Base-by-base conservation (phyloP, 2,329 filamentous ascomycete species). In the Sporothrix brunneoviolacea region DNA sequence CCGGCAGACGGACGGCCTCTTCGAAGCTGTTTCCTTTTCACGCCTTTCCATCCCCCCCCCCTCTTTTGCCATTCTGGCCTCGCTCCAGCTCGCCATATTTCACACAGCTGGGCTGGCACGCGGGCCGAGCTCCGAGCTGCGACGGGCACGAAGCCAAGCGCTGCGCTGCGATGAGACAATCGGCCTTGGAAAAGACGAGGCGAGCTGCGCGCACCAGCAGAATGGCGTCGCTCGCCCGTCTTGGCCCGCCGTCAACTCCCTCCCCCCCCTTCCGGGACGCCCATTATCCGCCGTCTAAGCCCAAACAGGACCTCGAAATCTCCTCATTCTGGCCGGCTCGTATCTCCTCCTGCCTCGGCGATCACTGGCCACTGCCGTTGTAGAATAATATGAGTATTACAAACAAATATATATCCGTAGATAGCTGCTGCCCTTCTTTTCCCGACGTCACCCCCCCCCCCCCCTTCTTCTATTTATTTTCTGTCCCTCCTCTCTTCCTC, bases 361-460 rank as follows among this genome's bases (percentile, higher is more conserved):
- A n/a, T n/a, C n/a, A n/a, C n/a, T n/a, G n/a, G n/a, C n/a, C n/a
- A n/a, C n/a, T n/a, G n/a, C n/a, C n/a, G n/a, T n/a, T n/a, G n/a
- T n/a, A n/a, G n/a, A n/a, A n/a, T n/a, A n/a, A n/a, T n/a, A n/a
- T n/a, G n/a, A n/a, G n/a, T n/a, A n/a, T n/a, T n/a, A n/a, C n/a
- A n/a, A n/a, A n/a, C n/a, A n/a, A n/a, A n/a, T 45, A 37, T 36
- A 45, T 36, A 45, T 18, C 15, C 21, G 32, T 35, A 36, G 42
- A 45, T 13, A 32, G n/a, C n/a, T n/a, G n/a, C n/a, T 21, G 27
- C 33, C 35, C 38, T 38, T 33, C n/a, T 21, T 12, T 38, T 16
- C 30, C 18, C 33, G 13, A n/a, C 21, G 15, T 47, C 28, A 21
- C 9, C 5, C 41, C 15, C 19, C 28, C 10, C 30, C 24, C 32